Base-by-base conservation (phyloP, 352 stramenopile genomes). In the Phytopythium sindhum region DNA sequence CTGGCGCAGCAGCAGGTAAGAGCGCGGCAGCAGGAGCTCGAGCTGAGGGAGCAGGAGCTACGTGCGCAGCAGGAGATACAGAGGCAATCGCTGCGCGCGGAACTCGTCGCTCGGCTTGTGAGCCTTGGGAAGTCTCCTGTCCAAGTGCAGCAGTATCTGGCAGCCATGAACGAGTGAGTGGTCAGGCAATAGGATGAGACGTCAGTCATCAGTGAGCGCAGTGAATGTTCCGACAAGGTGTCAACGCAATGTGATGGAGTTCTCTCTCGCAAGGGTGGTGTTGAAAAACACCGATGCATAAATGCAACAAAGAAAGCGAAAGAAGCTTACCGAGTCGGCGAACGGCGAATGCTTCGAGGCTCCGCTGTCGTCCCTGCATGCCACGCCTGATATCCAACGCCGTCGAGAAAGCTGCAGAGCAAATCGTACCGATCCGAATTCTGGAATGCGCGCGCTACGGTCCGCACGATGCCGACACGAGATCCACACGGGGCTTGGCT, bases 21-120 rank as follows among this genome's bases (percentile, higher is more conserved):
- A 0, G 19, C 73, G 8, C 60, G 72, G n/a, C 72, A 77, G 60
- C 74, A 73, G 29, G 73, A 86, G 57, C 65, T 88, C 24, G 72
- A 73, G 28, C 55, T 84, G 21, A 79, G 77, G 44, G 70, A 79
- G 61, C 70, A 39, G 2, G 73, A 35, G 54, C 21, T 47, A 26
- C 54, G 37, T 10, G 11, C n/a, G 1, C 19, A 60, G 21, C 33
- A 51, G 12, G 54, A 60, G n/a, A 41, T 19, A 5, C 31, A 37
- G 33, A 57, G 42, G 23, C 52, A 51, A 33, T 62, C 59, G 0
- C 63, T 70, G 41, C 63, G 58, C 15, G 65, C 52, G 2, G 66
- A 70, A 35, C 61, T 45, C 45, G 55, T 57, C 41, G 53, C 51
- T 35, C 42, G 51, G 48, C 26, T 48, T 29, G 35, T 58, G 37